phyloP scores from a whole-genome alignment of 345 rosid genomes.

The Orychophragmus violaceus region DNA sequence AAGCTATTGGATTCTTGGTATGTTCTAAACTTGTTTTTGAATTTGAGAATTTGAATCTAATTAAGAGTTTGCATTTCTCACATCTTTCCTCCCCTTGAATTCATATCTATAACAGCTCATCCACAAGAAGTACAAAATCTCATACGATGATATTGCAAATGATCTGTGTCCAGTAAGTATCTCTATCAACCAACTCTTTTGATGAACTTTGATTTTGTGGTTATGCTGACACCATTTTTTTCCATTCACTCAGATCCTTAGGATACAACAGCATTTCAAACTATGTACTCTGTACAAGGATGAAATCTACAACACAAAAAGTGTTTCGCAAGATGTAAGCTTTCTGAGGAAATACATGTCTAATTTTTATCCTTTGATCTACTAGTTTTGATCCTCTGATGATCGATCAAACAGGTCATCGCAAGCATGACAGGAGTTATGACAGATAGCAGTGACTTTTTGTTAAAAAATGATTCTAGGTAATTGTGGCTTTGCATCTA shows the following conservation, averaged over 20 bases:
- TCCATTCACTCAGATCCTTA: constrained; percentile 51
- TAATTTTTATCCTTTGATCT: background rate
- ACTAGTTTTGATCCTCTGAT: background rate
- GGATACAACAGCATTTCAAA: constrained; percentile 89
- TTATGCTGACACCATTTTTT: background rate
- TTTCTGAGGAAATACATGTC: background rate
- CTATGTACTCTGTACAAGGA: constrained; percentile 92
- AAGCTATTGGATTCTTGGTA: constrained; percentile 97
- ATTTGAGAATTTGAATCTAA: background rate
- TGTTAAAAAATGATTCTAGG: constrained; percentile 91
- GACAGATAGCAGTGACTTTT: constrained; percentile 84
- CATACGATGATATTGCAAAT: constrained; percentile 41
- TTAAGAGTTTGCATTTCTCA: constrained; percentile 5
- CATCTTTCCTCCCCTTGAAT: background rate
- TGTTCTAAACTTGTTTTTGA: constrained; percentile 14
- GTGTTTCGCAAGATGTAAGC: constrained; percentile 79
- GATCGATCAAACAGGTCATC: constrained; percentile 51
- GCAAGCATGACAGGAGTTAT: constrained; percentile 87
- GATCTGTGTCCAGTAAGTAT: constrained; percentile 82
- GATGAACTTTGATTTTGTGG: constrained; percentile 13
- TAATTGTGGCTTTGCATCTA: constrained; percentile 18
- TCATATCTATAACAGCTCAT: constrained; percentile 40
- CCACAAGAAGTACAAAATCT: constrained; percentile 26
- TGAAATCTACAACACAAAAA: constrained; percentile 89
- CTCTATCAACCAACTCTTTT: background rate